These are phyloP conservation scores for Acmispon strigosus DNA, from an alignment of 306 rosid genomes.

Conservation along the genomic window DNA sequence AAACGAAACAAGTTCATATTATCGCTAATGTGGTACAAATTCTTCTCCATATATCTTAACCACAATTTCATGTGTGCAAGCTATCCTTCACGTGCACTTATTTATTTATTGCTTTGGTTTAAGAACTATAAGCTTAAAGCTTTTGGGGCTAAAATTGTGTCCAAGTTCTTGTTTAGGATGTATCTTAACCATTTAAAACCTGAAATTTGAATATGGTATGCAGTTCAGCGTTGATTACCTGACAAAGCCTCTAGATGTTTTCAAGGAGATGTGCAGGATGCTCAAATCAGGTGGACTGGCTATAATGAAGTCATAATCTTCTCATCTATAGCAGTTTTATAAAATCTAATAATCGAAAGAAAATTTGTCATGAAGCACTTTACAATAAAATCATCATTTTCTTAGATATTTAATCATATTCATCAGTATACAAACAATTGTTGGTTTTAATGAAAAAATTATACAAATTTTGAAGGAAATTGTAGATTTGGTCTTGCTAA, in stretches of 20 bases:
- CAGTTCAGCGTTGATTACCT: constrained; percentile 85
- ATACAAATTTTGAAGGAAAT: too few species aligned
- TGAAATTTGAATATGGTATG: constrained; percentile 9
- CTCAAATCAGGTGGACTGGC: constrained; percentile 82
- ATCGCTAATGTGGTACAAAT: constrained; percentile 70
- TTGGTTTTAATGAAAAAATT: too few species aligned
- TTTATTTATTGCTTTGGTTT: too few species aligned
- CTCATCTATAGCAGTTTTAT: background rate
- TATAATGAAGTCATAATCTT: constrained; percentile 53
- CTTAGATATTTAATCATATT: background rate
- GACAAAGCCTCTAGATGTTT: constrained; percentile 64
- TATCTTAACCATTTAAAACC: background rate
- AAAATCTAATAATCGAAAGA: background rate
- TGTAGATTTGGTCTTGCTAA: too few species aligned
- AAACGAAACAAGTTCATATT: too few species aligned
- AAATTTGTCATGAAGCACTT: background rate
- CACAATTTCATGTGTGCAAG: background rate
- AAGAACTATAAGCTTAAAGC: background rate
- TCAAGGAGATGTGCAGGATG: constrained; percentile 59
- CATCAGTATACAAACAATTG: too few species aligned
- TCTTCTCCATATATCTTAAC: background rate
- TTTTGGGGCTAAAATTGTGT: background rate
- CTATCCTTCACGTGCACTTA: background rate
- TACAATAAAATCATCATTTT: background rate
- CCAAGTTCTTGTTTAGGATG: background rate